These are phyloP conservation scores for Geotrichum reessii DNA, from an alignment of 1,139 yeast species.

Conservation along the genomic window DNA sequence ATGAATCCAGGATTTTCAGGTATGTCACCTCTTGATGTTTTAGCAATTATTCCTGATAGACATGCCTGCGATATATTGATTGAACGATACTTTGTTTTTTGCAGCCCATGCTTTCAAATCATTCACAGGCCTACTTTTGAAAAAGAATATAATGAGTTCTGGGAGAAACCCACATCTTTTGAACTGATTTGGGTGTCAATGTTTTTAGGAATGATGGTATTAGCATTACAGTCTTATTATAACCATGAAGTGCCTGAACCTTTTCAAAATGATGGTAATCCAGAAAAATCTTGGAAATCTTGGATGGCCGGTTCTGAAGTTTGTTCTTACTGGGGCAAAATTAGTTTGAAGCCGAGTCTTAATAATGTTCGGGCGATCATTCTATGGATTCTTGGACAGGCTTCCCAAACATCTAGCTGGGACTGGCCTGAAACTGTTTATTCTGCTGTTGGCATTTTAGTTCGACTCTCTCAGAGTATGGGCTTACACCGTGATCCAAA, in stretches of 20 bases:
- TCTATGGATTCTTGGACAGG: constrained; percentile 32
- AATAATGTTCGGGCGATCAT: constrained; percentile 32
- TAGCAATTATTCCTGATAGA: constrained; percentile 28
- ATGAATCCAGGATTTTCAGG: constrained; percentile 9
- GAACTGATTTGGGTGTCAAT: constrained; percentile 34
- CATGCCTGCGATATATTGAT: constrained; percentile 29
- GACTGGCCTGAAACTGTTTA: constrained; percentile 31
- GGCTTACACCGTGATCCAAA: constrained; percentile 37
- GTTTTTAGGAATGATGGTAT: constrained; percentile 30
- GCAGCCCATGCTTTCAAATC: constrained; percentile 30
- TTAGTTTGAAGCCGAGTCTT: constrained; percentile 34
- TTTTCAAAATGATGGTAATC: constrained; percentile 19
- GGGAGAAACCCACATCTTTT: constrained; percentile 30
- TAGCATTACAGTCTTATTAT: constrained; percentile 30
- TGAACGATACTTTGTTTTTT: constrained; percentile 29
- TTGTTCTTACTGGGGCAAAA: constrained; percentile 31
- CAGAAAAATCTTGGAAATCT: constrained; percentile 26
- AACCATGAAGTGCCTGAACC: constrained; percentile 22
- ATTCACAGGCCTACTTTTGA: constrained; percentile 32
- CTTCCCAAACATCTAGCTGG: constrained; percentile 20
- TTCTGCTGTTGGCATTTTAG: constrained; percentile 30
- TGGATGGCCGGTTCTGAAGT: constrained; percentile 33
- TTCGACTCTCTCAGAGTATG: constrained; percentile 33
- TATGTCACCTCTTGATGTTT: constrained; percentile 24
- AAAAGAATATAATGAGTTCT: constrained; percentile 29